A percentile compares a stretch with the other conserved stretches of the same genome.
phyloP scores from a whole-genome alignment of 2,329 filamentous ascomycete species.

The Trichophyton simii region DNA sequence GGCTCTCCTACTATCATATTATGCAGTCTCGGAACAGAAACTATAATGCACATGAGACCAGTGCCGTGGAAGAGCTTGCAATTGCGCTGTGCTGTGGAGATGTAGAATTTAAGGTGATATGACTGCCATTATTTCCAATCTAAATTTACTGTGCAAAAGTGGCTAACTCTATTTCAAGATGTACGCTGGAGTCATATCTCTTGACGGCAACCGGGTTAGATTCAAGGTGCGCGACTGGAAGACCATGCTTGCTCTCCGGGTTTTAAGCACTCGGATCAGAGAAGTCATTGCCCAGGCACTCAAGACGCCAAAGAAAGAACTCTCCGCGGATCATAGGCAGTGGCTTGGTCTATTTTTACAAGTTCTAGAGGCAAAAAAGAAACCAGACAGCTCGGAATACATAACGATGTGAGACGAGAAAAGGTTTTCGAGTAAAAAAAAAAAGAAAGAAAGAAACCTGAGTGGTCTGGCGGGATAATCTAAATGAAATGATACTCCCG shows the following conservation, averaged over 20 bases:
- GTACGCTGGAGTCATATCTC: constrained; percentile 59
- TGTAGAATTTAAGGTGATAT: constrained; percentile 65
- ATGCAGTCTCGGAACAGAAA: constrained; percentile 74
- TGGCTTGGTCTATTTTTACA: constrained; percentile 65
- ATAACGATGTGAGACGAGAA: not conserved
- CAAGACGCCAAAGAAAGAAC: constrained; percentile 29
- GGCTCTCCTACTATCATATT: constrained; percentile 91
- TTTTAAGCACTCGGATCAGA: constrained; percentile 57
- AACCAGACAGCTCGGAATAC: constrained; percentile 2
- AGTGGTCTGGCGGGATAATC: not conserved
- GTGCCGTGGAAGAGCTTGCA: constrained; percentile 66
- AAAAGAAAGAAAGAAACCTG: not conserved
- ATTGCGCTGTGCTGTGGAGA: constrained; percentile 79
- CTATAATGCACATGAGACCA: constrained; percentile 85
- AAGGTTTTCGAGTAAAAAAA: not conserved
- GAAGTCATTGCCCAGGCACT: constrained; percentile 64
- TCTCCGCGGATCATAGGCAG: constrained; percentile 52
- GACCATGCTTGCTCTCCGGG: constrained; percentile 77
- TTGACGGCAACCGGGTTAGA: constrained; percentile 76
- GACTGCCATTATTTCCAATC: not conserved
- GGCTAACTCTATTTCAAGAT: constrained; percentile 5
- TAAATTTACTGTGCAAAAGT: not conserved
- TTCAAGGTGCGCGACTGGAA: constrained; percentile 85
- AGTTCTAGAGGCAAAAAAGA: constrained; percentile 39
- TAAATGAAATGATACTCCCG: not conserved